Percentiles rank a stretch among this genome's conserved stretches.
These are phyloP conservation scores for Quillaja saponaria DNA, from an alignment of 306 rosid species.

Conservation along the genomic window DNA sequence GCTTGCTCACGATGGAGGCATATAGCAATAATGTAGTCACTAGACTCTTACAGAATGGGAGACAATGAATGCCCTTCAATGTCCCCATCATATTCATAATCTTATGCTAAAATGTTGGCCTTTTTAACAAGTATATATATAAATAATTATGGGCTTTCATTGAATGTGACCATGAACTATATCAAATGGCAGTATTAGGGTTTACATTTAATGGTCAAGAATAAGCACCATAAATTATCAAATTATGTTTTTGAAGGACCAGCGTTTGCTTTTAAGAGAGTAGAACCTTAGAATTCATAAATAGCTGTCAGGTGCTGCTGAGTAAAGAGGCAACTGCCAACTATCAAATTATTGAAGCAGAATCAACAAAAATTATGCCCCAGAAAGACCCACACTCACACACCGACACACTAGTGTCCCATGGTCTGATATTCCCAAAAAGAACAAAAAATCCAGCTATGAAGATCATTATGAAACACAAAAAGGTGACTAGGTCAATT, in stretches of 20 bases:
- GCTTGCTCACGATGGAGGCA: constrained; percentile 24
- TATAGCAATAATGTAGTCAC: constrained; percentile 21
- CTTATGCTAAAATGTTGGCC: constrained; percentile 8
- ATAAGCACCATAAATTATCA: constrained; percentile 20
- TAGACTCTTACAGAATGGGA: constrained; percentile 10
- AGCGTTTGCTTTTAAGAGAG: too few relatives aligned
- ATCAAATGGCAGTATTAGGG: constrained; percentile 11
- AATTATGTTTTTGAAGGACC: too few relatives aligned
- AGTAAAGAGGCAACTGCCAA: too few relatives aligned
- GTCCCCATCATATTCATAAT: constrained; percentile 41
- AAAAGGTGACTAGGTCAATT: too few relatives aligned
- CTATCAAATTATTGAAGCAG: not conserved
- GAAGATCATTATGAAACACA: too few relatives aligned
- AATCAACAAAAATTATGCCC: not conserved
- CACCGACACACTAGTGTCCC: too few relatives aligned
- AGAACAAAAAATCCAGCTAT: too few relatives aligned
- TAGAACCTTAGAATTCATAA: too few relatives aligned
- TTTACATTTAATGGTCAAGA: constrained; percentile 1
- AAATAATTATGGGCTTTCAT: constrained; percentile 30
- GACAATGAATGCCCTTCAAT: constrained; percentile 21
- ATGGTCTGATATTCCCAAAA: too few relatives aligned
- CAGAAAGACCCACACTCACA: too few relatives aligned
- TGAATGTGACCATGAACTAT: constrained; percentile 9
- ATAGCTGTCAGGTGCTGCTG: too few relatives aligned
- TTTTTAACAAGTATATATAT: constrained; percentile 30